Conservation (phyloP, 2,329 filamentous ascomycete species). For the Thelonectria blattea region DNA sequence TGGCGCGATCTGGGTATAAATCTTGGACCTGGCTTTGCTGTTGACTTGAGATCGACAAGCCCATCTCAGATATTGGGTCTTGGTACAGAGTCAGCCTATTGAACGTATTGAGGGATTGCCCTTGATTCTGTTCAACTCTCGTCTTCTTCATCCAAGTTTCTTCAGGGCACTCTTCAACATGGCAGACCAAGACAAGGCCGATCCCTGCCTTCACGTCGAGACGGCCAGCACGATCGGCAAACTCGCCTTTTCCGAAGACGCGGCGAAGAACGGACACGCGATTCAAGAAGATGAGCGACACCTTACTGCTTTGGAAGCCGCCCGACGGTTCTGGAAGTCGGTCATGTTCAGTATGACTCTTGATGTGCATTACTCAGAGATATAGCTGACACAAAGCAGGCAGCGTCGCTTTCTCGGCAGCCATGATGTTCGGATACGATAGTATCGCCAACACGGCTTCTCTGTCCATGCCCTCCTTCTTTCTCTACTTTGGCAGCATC, state of each 20-base stretch:
- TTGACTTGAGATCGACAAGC: neutral
- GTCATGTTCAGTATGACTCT: conserved; percentile 10
- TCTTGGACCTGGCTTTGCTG: neutral
- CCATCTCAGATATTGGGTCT: neutral
- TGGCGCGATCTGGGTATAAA: neutral
- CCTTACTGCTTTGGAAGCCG: conserved; percentile 2
- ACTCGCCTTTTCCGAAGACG: conserved; percentile 11
- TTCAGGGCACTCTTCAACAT: neutral
- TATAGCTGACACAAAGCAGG: neutral
- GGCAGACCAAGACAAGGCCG: conserved; percentile 3
- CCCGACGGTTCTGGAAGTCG: conserved; percentile 1
- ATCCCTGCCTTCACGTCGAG: conserved; percentile 12
- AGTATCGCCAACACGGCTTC: conserved; percentile 16
- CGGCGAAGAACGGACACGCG: conserved; percentile 5
- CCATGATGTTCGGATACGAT: conserved; percentile 20
- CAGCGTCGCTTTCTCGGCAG: conserved; percentile 16
- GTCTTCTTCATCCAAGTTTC: too few relatives aligned
- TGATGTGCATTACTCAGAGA: neutral
- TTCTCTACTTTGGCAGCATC: conserved; percentile 11
- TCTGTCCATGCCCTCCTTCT: conserved; percentile 15
- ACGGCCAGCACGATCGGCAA: conserved; percentile 9
- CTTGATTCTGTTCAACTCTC: too few relatives aligned
- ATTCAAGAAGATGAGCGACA: conserved; percentile 13
- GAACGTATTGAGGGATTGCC: too few relatives aligned
- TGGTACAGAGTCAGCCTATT: too few relatives aligned